Evolutionary conservation across 176 grass and related monocot genomes (phyloP), one percentile per base, ranked within the genome.

Genomic region (Melocanna baccifera): DNA sequence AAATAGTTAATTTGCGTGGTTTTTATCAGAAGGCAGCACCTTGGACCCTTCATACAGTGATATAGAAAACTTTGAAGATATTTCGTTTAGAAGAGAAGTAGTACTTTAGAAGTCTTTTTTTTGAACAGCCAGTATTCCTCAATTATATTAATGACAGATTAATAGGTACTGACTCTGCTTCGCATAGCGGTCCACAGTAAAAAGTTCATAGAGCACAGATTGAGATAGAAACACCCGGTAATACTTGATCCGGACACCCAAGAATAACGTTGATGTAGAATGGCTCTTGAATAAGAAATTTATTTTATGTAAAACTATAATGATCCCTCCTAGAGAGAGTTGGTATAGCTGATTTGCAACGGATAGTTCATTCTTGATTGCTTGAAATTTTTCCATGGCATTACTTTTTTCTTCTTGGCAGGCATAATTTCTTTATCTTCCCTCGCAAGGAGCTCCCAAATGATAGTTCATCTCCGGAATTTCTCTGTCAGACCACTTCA

Each of bases 341-440:
- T 69, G 34, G 9, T 64, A 56, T 77, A 62, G 22, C 28, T 50
- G 41, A 71, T 77, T 69, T 86, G 20, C 66, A 81, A 23, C 67
- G 2, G 13, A 18, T 75, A 34, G 0, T 59, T 56, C 22, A 19
- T 70, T 67, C 4, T 57, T 79, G 71, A 71, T 88, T 67, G 78
- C 12, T 29, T 46, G 23, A 30, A 9, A 20, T 71, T 45, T 79
- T 30, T 55, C 26, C 43, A 64, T 29, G 56, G 56, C 73, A 69
- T 42, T 77, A 53, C 20, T 26, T 23, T 71, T 56, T 76, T 71
- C 25, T 72, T 72, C 69, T 72, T 76, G 58, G 19, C 89, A 94
- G 92, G 77, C 94, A 97, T 64, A 97, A 90, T 52, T 98, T 98
- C 69, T 91, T 90, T 91, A 71, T 98, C 59, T 95, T 95, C 66